Evolutionary conservation across 2,329 filamentous ascomycete species (phyloP).

Genomic region (Pestalotiopsis sp.): DNA sequence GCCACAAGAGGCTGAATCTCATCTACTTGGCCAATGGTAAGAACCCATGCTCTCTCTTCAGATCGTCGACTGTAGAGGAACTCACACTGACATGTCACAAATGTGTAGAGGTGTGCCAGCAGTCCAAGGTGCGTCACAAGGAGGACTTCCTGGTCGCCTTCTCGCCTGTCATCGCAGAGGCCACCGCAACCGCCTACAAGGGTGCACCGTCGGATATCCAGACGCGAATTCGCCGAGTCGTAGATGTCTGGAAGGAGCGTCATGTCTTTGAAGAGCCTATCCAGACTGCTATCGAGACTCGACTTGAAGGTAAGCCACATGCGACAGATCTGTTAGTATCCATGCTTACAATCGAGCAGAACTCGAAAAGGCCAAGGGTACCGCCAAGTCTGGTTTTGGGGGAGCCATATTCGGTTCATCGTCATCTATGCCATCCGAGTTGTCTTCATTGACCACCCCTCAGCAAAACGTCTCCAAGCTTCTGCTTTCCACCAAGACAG

Average conservation of each 20-base stretch:
- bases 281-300: slow-evolving; percentile 77
- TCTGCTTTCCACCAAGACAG: slow-evolving; percentile 66
- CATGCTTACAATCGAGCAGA: slow-evolving; percentile 44
- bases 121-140: slow-evolving; percentile 90
- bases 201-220: slow-evolving; percentile 85
- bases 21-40: slow-evolving; percentile 94
- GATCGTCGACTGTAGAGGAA: background rate
- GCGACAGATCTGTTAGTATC: background rate
- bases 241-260: slow-evolving; percentile 92
- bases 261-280: slow-evolving; percentile 81
- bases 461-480: slow-evolving; percentile 77
- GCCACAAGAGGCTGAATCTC: slow-evolving; percentile 84
- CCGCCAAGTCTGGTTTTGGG: slow-evolving; percentile 53
- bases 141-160: slow-evolving; percentile 92
- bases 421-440: slow-evolving; percentile 71
- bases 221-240: slow-evolving; percentile 81
- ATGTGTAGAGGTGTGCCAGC: slow-evolving; percentile 85
- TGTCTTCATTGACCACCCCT: slow-evolving; percentile 72
- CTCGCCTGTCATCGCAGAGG: slow-evolving; percentile 88
- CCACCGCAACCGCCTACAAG: slow-evolving; percentile 88
- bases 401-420: slow-evolving; percentile 69
- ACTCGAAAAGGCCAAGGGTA: slow-evolving; percentile 62
- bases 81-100: slow-evolving; percentile 15
- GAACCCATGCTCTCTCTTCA: slow-evolving; percentile 22
- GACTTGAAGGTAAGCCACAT: slow-evolving; percentile 70